These are phyloP conservation scores for Coemansia sp. DNA, from an alignment of 192 early-diverging fungal genomes.

Conservation along the genomic window DNA sequence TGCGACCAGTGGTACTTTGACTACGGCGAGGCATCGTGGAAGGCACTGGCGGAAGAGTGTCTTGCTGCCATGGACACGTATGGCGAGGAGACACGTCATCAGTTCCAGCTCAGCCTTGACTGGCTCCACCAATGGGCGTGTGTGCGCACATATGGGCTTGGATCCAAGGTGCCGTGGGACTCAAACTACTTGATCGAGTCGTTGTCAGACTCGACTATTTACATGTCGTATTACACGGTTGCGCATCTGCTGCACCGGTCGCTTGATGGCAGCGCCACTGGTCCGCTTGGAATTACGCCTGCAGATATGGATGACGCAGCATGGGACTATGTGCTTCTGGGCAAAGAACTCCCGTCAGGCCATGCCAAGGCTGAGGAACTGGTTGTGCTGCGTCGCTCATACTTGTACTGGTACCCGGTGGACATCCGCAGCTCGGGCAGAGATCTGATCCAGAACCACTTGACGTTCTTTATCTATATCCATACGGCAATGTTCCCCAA, in stretches of 20 bases:
- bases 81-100: conserved; percentile 77
- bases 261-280: conserved; percentile 80
- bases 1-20: conserved; percentile 99
- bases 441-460: conserved; percentile 96
- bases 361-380: conserved; percentile 61
- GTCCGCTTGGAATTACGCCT: conserved; percentile 71
- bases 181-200: conserved; percentile 90
- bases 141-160: conserved; percentile 90
- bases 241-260: conserved; percentile 85
- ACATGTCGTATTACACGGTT: conserved; percentile 99
- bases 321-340: conserved; percentile 88
- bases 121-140: conserved; percentile 99
- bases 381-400: conserved; percentile 81
- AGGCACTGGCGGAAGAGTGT: conserved; percentile 69
- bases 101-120: conserved; percentile 81
- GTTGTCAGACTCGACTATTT: conserved; percentile 97
- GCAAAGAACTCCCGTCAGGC: conserved; percentile 61
- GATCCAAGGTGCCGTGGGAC: conserved; percentile 93
- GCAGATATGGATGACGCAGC: conserved; percentile 90
- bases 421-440: conserved; percentile 96
- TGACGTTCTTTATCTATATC: conserved; percentile 96
- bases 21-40: conserved; percentile 92
- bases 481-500: conserved; percentile 94
- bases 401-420: conserved; percentile 96
- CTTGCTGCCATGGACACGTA: conserved; percentile 79